phyloP scores from a whole-genome alignment of 805 yeast genomes.

The Torulaspora indica region DNA sequence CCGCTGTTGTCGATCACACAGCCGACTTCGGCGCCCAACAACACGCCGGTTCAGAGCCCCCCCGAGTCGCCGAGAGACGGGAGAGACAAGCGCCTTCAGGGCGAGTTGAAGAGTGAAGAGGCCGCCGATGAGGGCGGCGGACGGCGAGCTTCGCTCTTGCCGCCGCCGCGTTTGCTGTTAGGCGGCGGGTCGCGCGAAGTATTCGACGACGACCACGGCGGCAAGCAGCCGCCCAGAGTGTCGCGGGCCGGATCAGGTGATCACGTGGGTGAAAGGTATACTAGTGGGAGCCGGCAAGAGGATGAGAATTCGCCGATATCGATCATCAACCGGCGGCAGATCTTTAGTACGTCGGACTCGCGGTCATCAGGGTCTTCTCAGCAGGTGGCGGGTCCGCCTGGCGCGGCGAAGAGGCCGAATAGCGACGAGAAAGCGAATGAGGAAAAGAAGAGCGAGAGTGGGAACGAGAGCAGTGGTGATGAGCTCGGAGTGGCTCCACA shows the following conservation, averaged over 20 bases:
- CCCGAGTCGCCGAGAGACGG: slow-evolving; percentile 10
- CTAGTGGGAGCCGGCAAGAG: neutral
- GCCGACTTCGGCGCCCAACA: slow-evolving; percentile 29
- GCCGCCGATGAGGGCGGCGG: no score
- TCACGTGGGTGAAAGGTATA: neutral
- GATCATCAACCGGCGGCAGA: slow-evolving; percentile 18
- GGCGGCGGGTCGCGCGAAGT: slow-evolving; percentile 9
- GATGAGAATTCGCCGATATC: slow-evolving; percentile 19
- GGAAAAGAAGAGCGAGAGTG: neutral
- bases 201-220: slow-evolving; percentile 15
- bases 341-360: slow-evolving; percentile 21
- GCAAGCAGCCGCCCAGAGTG: slow-evolving; percentile 15
- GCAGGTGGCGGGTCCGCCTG: slow-evolving; percentile 14
- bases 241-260: neutral
- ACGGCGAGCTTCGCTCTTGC: neutral
- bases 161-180: neutral
- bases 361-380: slow-evolving; percentile 15
- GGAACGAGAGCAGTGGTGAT: neutral
- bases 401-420: neutral
- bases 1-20: slow-evolving; percentile 18
- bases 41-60: slow-evolving; percentile 30
- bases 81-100: neutral
- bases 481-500: slow-evolving; percentile 22
- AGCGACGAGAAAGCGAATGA: slow-evolving; percentile 1
- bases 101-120: neutral